Percentiles rank a stretch among this genome's conserved stretches.
Evolutionary conservation across 768 basidiomycete species (phyloP).

Genomic region (Phanerodontia chrysosporium): DNA sequence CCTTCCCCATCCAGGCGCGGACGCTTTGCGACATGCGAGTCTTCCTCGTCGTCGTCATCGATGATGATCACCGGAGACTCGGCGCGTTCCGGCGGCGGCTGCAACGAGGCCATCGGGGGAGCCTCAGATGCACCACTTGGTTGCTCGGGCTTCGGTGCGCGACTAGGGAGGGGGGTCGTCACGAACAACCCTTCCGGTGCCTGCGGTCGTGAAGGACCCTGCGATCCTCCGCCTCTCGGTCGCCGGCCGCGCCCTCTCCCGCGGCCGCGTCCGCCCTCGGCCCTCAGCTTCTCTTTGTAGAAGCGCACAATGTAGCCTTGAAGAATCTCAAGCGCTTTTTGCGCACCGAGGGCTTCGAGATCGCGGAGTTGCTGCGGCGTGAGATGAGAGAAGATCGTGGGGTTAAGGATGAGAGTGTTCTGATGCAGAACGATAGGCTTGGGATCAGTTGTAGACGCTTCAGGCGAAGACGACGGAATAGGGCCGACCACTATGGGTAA

Average conservation of each 20-base stretch:
- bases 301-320: constrained; percentile 84
- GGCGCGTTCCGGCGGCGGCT: constrained; percentile 16
- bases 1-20: constrained; percentile 29
- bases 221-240: constrained; percentile 37
- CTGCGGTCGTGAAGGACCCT: constrained; percentile 20
- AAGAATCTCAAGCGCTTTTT: constrained; percentile 75
- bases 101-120: constrained; percentile 11
- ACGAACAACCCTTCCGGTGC: constrained; percentile 37
- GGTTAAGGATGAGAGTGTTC: constrained; percentile 79
- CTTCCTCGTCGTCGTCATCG: constrained; percentile 49
- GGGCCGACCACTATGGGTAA: constrained; percentile 77
- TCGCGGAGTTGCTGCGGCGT: constrained; percentile 68
- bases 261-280: constrained; percentile 31
- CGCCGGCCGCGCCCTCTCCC: constrained; percentile 37
- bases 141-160: constrained; percentile 16
- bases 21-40: constrained; percentile 37
- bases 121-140: constrained; percentile 13
- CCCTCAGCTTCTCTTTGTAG: constrained; percentile 67
- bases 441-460: constrained; percentile 26
- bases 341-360: constrained; percentile 76
- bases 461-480: constrained; percentile 47
- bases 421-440: constrained; percentile 80
- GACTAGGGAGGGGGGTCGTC: constrained; percentile 35
- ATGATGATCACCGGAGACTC: constrained; percentile 45
- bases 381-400: constrained; percentile 77